These are phyloP conservation scores for Cryphonectria nitschkei DNA, from an alignment of 2,329 filamentous ascomycete genomes.

Conservation along the genomic window DNA sequence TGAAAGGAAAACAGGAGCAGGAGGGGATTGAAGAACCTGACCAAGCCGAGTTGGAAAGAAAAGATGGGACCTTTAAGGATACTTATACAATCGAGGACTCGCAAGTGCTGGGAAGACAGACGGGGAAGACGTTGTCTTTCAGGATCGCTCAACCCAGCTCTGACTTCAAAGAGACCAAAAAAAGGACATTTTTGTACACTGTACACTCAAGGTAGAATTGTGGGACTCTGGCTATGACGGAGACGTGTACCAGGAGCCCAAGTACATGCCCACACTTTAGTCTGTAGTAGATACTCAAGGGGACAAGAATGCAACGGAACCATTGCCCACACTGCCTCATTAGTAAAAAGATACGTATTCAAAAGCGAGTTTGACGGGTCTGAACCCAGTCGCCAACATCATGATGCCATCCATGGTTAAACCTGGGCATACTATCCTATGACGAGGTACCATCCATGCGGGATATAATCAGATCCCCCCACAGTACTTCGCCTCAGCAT, in stretches of 20 bases:
- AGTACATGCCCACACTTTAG: not conserved
- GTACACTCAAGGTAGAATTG: slow-evolving; percentile 17
- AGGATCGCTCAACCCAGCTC: slow-evolving; percentile 16
- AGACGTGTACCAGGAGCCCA: not conserved
- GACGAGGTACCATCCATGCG: slow-evolving; percentile 17
- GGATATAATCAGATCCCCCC: not conserved
- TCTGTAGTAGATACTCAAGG: slow-evolving; percentile 2
- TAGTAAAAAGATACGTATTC: slow-evolving; percentile 12
- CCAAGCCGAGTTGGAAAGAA: not conserved
- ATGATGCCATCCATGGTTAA: slow-evolving; percentile 18
- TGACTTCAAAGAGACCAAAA: slow-evolving; percentile 4
- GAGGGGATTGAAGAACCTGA: not conserved
- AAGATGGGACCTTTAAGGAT: slow-evolving; percentile 19
- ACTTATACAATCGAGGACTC: slow-evolving; percentile 24
- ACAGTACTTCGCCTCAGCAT: slow-evolving; percentile 6
- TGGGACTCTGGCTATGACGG: slow-evolving; percentile 20
- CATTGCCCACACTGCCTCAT: not conserved
- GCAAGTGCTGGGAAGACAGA: slow-evolving; percentile 3
- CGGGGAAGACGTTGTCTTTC: slow-evolving; percentile 9
- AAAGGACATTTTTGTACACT: slow-evolving; percentile 14
- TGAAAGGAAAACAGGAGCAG: not conserved
- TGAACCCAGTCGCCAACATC: slow-evolving; percentile 10
- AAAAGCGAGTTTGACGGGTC: slow-evolving; percentile 10
- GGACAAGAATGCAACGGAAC: not conserved
- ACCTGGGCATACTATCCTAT: not conserved